These are phyloP conservation scores for Senna siamea DNA, from an alignment of 306 rosid genomes.

Conservation along the genomic window DNA sequence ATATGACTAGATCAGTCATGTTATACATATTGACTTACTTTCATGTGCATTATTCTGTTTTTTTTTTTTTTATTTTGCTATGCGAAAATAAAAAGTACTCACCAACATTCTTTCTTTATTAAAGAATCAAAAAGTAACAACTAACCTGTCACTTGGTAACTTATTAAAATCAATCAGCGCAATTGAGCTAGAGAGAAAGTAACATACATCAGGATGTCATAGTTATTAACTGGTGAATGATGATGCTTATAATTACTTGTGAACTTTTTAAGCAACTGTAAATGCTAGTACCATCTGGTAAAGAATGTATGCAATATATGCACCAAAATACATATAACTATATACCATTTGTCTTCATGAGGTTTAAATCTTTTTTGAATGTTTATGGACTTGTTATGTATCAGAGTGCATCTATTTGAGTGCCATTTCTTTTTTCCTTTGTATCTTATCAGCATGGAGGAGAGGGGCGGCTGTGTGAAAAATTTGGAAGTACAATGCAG, in stretches of 20 bases:
- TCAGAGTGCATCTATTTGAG: constrained; percentile 22
- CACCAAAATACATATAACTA: neutral
- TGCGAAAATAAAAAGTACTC: too few relatives aligned
- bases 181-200: too few relatives aligned
- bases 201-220: too few relatives aligned
- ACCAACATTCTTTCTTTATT: too few relatives aligned
- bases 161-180: too few relatives aligned
- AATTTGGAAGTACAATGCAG: constrained; percentile 68
- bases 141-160: too few relatives aligned
- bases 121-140: too few relatives aligned
- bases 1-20: too few relatives aligned
- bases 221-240: neutral
- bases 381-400: neutral
- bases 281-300: neutral
- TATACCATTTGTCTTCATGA: neutral
- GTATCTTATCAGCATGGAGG: constrained; percentile 73
- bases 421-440: constrained; percentile 25
- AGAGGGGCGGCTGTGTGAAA: constrained; percentile 75
- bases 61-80: too few relatives aligned
- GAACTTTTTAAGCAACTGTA: constrained; percentile 11
- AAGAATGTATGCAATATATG: neutral
- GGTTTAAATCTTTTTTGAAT: neutral
- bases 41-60: too few relatives aligned
- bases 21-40: too few relatives aligned
- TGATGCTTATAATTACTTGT: neutral